Evolutionary conservation across 495 filamentous ascomycete genomes (phyloP).

Genomic region (Aspergillus ellipticus): DNA sequence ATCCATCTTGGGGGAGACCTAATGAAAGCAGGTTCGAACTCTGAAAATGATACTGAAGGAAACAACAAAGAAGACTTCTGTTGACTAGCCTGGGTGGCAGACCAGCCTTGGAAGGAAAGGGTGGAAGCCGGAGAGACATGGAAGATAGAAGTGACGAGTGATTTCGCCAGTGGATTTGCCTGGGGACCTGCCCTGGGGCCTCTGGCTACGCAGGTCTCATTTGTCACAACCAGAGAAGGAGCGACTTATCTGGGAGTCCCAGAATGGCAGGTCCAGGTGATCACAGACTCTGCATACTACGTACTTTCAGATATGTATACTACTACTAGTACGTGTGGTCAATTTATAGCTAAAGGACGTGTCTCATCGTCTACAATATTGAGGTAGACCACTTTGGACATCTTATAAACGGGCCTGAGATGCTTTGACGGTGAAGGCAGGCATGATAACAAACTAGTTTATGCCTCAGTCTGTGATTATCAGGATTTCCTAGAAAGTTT

Average conservation of each 20-base stretch:
- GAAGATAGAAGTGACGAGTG: not conserved
- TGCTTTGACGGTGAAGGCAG: too few relatives aligned
- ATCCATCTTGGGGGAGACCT: conserved; percentile 34
- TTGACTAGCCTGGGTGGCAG: not conserved
- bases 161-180: not conserved
- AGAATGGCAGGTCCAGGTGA: not conserved
- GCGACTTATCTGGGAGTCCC: not conserved
- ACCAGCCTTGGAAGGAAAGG: not conserved
- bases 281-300: too few relatives aligned
- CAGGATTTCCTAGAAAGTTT: too few relatives aligned
- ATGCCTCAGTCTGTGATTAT: too few relatives aligned
- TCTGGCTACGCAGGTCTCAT: not conserved
- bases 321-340: too few relatives aligned
- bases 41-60: conserved; percentile 15
- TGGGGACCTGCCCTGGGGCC: conserved; percentile 8
- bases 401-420: too few relatives aligned
- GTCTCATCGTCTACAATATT: too few relatives aligned
- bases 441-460: too few relatives aligned
- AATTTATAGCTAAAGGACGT: too few relatives aligned
- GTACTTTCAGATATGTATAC: too few relatives aligned
- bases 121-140: conserved; percentile 3
- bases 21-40: not conserved
- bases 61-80: conserved; percentile 20
- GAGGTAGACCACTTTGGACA: too few relatives aligned
- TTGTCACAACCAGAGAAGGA: conserved; percentile 15